Conservation (phyloP, 139 green algal species). For the Chlamydomonas incerta region DNA sequence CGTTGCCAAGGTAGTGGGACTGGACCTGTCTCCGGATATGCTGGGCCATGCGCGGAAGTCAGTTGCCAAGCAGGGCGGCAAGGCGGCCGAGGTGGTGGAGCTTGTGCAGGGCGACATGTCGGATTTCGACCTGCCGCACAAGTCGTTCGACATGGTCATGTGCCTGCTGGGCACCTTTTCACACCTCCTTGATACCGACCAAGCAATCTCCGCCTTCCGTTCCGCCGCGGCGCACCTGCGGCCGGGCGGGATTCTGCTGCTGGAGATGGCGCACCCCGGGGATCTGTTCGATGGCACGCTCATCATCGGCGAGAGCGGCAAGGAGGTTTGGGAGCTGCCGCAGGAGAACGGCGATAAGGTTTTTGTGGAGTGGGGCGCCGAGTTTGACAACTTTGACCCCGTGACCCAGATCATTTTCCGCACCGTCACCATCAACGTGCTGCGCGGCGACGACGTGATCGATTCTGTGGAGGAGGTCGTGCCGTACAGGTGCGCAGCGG, state of each 20-base stretch:
- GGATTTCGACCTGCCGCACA: slow-evolving; percentile 33
- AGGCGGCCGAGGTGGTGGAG: background rate
- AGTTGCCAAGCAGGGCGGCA: slow-evolving; percentile 1
- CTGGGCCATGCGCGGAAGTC: slow-evolving; percentile 44
- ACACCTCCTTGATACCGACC: slow-evolving; percentile 54
- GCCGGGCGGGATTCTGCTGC: slow-evolving; percentile 52
- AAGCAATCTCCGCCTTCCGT: slow-evolving; percentile 35
- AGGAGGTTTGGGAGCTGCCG: slow-evolving; percentile 69
- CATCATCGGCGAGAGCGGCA: slow-evolving; percentile 49
- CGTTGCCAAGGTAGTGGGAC: slow-evolving; percentile 35
- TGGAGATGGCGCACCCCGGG: slow-evolving; percentile 60
- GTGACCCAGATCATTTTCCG: slow-evolving; percentile 66
- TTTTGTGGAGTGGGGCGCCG: slow-evolving; percentile 72
- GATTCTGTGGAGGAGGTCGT: slow-evolving; percentile 60
- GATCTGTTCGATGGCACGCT: slow-evolving; percentile 64
- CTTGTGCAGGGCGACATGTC: slow-evolving; percentile 59
- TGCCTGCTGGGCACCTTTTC: slow-evolving; percentile 65
- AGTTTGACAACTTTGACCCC: slow-evolving; percentile 71
- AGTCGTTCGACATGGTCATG: slow-evolving; percentile 49
- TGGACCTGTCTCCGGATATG: slow-evolving; percentile 56
- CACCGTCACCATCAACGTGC: slow-evolving; percentile 60
- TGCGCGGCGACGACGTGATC: slow-evolving; percentile 55
- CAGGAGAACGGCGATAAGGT: slow-evolving; percentile 45
- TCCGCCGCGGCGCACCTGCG: slow-evolving; percentile 34
- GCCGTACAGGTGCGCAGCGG: slow-evolving; percentile 13